Conservation (phyloP, 345 rosid genomes). For the Punica granatum region DNA sequence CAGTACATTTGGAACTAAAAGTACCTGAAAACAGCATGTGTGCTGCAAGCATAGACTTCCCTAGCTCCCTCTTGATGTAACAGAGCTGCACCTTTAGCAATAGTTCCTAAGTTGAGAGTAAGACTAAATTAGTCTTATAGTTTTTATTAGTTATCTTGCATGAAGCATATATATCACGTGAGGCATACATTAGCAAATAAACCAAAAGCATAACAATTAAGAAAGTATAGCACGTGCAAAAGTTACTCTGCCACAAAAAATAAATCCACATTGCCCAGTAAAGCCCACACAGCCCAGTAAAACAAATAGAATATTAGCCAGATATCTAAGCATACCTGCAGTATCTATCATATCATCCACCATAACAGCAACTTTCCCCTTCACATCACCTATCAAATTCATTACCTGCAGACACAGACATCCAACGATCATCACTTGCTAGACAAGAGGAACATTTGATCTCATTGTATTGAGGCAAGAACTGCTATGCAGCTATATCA, state of each 20-base stretch:
- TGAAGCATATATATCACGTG: neutral
- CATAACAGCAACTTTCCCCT: slow-evolving; percentile 95
- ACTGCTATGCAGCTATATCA: neutral
- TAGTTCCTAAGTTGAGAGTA: slow-evolving; percentile 52
- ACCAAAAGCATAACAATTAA: neutral
- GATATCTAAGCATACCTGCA: slow-evolving; percentile 52
- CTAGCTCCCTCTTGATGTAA: slow-evolving; percentile 97
- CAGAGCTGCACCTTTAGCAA: slow-evolving; percentile 90
- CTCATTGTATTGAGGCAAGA: neutral
- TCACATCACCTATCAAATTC: slow-evolving; percentile 96
- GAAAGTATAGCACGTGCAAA: neutral
- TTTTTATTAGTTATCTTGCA: neutral
- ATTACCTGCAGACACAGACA: slow-evolving; percentile 50
- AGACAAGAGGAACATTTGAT: neutral
- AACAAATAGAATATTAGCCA: neutral
- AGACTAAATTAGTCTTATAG: slow-evolving; percentile 1
- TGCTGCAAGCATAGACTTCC: slow-evolving; percentile 91
- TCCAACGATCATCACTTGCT: neutral
- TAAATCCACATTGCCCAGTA: neutral
- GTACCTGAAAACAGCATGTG: slow-evolving; percentile 96
- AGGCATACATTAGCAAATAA: neutral
- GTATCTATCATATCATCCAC: slow-evolving; percentile 99
- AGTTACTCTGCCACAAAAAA: neutral
- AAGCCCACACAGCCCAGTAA: too few relatives aligned
- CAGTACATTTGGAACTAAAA: neutral